phyloP scores from a whole-genome alignment of 176 grass and related monocot species.

The Puccinellia tenuiflora region DNA sequence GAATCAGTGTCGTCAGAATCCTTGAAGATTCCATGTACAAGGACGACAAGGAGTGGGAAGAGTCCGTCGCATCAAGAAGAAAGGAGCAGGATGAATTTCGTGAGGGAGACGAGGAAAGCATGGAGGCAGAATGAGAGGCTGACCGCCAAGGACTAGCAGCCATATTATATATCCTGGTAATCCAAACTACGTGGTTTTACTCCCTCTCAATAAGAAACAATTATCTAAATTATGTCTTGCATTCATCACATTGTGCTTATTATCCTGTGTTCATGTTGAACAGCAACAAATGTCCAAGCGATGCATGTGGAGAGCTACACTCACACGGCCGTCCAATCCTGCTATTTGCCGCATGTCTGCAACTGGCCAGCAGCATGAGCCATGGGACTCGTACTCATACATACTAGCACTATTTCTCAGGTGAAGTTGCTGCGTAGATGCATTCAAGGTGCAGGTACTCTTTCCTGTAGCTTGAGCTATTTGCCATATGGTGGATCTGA shows the following conservation, averaged over 20 bases:
- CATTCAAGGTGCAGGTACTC: background rate
- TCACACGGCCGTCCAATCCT: background rate
- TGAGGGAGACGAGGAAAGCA: background rate
- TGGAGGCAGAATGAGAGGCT: background rate
- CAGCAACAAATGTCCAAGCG: background rate
- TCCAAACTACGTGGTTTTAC: background rate
- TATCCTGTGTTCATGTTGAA: background rate
- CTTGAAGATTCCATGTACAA: fast-evolving
- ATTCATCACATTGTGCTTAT: background rate
- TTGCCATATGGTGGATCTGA: background rate
- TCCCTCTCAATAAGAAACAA: background rate
- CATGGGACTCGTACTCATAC: background rate
- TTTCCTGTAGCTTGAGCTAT: background rate
- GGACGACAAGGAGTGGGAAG: background rate
- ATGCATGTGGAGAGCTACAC: background rate
- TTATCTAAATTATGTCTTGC: background rate
- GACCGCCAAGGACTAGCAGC: too few relatives aligned
- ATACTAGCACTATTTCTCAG: too few relatives aligned
- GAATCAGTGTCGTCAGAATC: background rate
- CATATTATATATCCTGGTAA: background rate
- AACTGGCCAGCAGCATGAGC: background rate
- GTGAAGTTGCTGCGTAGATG: background rate
- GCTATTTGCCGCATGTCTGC: background rate
- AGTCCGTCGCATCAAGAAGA: background rate
- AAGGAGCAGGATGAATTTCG: background rate